These are phyloP conservation scores for Penicillium janthinellum DNA, from an alignment of 2,329 filamentous ascomycete genomes.

Conservation along the genomic window DNA sequence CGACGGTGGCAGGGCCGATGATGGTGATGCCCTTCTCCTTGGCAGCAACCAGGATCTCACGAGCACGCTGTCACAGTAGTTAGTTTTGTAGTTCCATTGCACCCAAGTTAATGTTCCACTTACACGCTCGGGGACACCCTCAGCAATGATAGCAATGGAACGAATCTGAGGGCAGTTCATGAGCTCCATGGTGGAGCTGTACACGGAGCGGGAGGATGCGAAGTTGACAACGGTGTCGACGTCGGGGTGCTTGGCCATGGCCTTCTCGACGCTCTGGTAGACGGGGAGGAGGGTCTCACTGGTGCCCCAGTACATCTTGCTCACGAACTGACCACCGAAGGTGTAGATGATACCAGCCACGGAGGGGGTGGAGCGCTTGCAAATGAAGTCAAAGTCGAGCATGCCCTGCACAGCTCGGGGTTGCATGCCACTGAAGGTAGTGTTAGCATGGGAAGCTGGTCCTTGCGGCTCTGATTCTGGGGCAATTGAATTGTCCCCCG, in stretches of 20 bases:
- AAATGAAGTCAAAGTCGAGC: conserved; percentile 99
- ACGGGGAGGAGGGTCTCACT: conserved; percentile 98
- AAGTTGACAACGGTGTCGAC: conserved; percentile 99
- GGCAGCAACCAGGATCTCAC: conserved; percentile 95
- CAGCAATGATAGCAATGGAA: conserved; percentile 98
- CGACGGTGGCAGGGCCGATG: conserved; percentile 96
- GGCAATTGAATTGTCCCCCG: no score
- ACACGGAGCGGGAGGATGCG: conserved; percentile 96
- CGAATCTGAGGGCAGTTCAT: conserved; percentile 97
- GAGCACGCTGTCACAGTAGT: conserved; percentile 68
- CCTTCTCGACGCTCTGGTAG: conserved; percentile 92
- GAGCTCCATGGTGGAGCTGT: conserved; percentile 96
- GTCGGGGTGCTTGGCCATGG: conserved; percentile 92
- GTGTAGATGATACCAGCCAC: conserved; percentile 99
- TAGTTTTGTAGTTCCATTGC: conserved; percentile 10
- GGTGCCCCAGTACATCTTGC: conserved; percentile 99
- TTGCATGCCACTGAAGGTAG: conserved; percentile 75
- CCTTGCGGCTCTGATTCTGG: neutral
- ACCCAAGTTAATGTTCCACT: conserved; percentile 25
- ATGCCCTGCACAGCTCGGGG: conserved; percentile 88
- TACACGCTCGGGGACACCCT: conserved; percentile 97
- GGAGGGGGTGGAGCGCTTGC: conserved; percentile 95
- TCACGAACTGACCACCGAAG: conserved; percentile 99
- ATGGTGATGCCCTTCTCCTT: conserved; percentile 99
- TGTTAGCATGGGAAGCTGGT: neutral